Conservation (phyloP, 2,329 filamentous ascomycete species). For the Ophiostoma ulmi region DNA sequence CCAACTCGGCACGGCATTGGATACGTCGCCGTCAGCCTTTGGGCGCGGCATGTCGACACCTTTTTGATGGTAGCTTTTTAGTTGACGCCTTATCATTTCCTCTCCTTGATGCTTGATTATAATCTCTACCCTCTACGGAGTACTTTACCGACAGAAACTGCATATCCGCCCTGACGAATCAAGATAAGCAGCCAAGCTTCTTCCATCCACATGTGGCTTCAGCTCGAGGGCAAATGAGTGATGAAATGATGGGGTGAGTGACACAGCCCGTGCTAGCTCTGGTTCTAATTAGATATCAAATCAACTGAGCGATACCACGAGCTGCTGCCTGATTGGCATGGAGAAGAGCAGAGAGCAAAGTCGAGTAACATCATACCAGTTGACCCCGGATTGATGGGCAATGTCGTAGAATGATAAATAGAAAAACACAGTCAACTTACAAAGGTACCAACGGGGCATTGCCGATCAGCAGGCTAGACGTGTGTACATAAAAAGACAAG, state of each 20-base stretch:
- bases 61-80: too few species aligned
- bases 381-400: background rate
- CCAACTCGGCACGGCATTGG: background rate
- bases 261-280: too few species aligned
- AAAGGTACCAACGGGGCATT: constrained; percentile 6
- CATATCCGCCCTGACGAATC: background rate
- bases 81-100: background rate
- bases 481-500: background rate
- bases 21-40: background rate
- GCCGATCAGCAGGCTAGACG: constrained; percentile 10
- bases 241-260: too few species aligned
- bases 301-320: background rate
- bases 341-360: background rate
- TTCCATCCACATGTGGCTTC: background rate
- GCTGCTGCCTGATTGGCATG: background rate
- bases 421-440: background rate
- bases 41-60: background rate
- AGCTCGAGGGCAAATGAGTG: background rate
- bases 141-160: background rate
- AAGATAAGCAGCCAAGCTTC: background rate
- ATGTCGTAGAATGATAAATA: background rate
- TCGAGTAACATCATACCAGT: background rate
- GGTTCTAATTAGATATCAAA: background rate
- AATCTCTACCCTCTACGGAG: background rate
- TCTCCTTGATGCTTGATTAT: too few species aligned